These are phyloP conservation scores for Podaxis pistillaris DNA, from an alignment of 768 basidiomycete genomes.

Conservation along the genomic window DNA sequence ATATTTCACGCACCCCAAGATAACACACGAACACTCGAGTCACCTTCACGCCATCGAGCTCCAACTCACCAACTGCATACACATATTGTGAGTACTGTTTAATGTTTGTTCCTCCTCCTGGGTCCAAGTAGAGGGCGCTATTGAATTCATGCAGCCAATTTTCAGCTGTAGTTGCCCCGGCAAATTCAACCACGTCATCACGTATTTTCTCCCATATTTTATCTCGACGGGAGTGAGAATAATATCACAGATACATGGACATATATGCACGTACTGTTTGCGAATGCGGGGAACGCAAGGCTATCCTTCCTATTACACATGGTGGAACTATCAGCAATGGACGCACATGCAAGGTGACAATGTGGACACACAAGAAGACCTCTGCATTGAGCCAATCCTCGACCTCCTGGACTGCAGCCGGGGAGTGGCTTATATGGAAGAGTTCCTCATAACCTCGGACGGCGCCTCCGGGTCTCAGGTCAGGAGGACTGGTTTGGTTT, in stretches of 20 bases:
- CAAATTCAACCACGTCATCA: not conserved
- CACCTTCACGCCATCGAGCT: not conserved
- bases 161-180: not conserved
- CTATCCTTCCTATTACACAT: not conserved
- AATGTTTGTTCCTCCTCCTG: not conserved
- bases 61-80: not conserved
- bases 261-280: not conserved
- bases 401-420: not conserved
- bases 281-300: not conserved
- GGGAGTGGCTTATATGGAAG: not conserved
- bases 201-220: not conserved
- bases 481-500: not conserved
- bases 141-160: not conserved
- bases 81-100: not conserved
- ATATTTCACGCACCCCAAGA: not conserved
- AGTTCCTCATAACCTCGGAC: not conserved
- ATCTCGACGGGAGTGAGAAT: not conserved
- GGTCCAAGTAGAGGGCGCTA: not conserved
- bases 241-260: not conserved
- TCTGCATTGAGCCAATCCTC: not conserved
- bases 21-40: not conserved
- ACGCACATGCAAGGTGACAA: not conserved
- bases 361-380: not conserved
- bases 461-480: not conserved
- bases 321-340: not conserved